These are phyloP conservation scores for Drosera capensis DNA, from an alignment of 148 eudicot genomes.

Conservation along the genomic window DNA sequence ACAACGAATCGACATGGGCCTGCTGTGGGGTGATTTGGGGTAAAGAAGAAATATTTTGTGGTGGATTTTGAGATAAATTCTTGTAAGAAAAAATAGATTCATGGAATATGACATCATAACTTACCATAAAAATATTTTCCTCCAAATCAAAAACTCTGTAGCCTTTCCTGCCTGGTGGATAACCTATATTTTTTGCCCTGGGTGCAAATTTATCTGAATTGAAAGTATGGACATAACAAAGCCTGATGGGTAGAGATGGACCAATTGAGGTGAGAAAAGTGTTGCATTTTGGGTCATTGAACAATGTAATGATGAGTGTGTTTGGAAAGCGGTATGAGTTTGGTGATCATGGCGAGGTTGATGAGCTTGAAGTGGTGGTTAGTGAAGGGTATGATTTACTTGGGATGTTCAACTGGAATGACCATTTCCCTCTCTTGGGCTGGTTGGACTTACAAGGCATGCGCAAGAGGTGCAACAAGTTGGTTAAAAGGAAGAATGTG, in stretches of 20 bases:
- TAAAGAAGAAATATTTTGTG: too few relatives aligned
- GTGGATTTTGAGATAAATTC: too few relatives aligned
- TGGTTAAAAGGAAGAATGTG: constrained; percentile 44
- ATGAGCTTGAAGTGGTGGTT: constrained; percentile 40
- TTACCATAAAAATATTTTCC: too few relatives aligned
- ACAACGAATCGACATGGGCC: too few relatives aligned
- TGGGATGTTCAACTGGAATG: constrained; percentile 78
- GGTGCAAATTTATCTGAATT: too few relatives aligned
- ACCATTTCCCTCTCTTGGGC: constrained; percentile 65
- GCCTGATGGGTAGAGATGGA: constrained; percentile 21
- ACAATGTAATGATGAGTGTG: constrained; percentile 84
- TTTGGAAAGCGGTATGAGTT: constrained; percentile 52
- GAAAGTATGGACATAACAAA: constrained; percentile 25
- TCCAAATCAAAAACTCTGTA: too few relatives aligned
- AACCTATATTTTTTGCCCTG: too few relatives aligned
- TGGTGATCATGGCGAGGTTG: constrained; percentile 1
- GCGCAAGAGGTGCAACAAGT: constrained; percentile 39
- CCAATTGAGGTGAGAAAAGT: constrained; percentile 34
- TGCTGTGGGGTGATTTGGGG: too few relatives aligned
- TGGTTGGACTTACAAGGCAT: constrained; percentile 79
- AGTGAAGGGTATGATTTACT: constrained; percentile 75
- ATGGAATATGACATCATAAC: too few relatives aligned
- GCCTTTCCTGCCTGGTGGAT: too few relatives aligned
- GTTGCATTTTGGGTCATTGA: constrained; percentile 59
- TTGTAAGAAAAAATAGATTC: too few relatives aligned